phyloP scores from a whole-genome alignment of 2,329 filamentous ascomycete genomes.

The Rutstroemia sp. region DNA sequence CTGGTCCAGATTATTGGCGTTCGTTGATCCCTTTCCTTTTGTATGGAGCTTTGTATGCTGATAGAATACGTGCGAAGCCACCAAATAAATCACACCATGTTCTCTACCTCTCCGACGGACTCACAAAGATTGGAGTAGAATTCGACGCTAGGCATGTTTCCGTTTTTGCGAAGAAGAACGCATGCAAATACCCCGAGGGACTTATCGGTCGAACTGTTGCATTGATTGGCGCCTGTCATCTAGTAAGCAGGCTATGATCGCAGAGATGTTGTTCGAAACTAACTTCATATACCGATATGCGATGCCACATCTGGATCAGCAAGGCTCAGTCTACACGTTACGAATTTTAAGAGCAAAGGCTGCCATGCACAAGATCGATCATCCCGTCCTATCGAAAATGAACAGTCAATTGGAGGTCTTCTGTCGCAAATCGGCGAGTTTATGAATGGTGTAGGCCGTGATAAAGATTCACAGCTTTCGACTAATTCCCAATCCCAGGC shows the following conservation, averaged over 20 bases:
- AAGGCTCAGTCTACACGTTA: background rate
- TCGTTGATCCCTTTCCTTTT: background rate
- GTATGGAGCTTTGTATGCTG: background rate
- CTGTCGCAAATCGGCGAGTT: background rate
- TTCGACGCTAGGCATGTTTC: background rate
- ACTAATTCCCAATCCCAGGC: background rate
- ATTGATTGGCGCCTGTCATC: constrained; percentile 1
- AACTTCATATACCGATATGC: background rate
- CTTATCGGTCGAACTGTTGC: background rate
- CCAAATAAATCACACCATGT: background rate
- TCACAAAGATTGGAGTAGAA: background rate
- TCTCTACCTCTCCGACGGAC: background rate
- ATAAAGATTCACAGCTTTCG: background rate
- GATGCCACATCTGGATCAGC: background rate
- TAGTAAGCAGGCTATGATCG: too few species aligned
- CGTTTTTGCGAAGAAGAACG: constrained; percentile 1
- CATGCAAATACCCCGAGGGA: background rate
- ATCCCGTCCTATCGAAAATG: background rate
- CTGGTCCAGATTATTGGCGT: constrained; percentile 2
- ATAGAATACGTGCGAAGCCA: too few species aligned
- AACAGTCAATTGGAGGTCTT: background rate
- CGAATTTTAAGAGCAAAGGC: constrained; percentile 4
- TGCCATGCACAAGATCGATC: constrained; percentile 8
- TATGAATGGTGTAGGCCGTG: background rate
- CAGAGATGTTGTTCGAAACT: background rate